Evolutionary conservation across 192 early-diverging fungal genomes (phyloP).

Genomic region (Coemansia asiatica): DNA sequence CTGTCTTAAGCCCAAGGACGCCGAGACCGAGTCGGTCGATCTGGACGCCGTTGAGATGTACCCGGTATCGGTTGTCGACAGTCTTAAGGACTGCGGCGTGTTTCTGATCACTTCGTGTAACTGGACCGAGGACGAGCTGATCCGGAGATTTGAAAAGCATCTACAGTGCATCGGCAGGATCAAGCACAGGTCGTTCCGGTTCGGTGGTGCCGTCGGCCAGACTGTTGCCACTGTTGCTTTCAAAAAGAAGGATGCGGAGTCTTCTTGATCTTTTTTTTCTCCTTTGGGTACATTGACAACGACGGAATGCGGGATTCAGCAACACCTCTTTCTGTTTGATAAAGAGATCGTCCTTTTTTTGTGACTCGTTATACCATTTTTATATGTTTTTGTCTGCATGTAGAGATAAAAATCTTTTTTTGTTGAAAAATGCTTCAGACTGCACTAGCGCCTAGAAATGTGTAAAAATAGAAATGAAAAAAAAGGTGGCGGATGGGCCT

Average conservation of each 20-base stretch:
- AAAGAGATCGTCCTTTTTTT: not conserved
- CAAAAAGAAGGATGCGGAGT: constrained; percentile 11
- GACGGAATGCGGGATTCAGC: not conserved
- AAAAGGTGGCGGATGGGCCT: constrained; percentile 34
- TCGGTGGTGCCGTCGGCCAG: constrained; percentile 88
- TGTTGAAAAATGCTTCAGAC: no score
- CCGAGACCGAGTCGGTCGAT: constrained; percentile 48
- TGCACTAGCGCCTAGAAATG: no score
- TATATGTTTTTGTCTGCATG: not conserved
- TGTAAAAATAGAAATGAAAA: not conserved
- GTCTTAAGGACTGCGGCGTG: constrained; percentile 60
- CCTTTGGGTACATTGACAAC: no score
- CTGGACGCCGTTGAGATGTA: constrained; percentile 57
- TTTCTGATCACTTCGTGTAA: constrained; percentile 93
- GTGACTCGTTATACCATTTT: constrained; percentile 5
- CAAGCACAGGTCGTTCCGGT: constrained; percentile 81
- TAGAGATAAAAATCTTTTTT: not conserved
- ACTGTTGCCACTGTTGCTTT: constrained; percentile 85
- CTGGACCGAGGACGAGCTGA: constrained; percentile 87
- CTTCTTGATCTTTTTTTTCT: not conserved
- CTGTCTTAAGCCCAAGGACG: constrained; percentile 60
- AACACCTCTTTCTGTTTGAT: no score
- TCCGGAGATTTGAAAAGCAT: constrained; percentile 48
- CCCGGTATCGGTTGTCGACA: constrained; percentile 58
- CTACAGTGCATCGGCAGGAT: constrained; percentile 71